Percentiles rank a stretch among this genome's conserved stretches.
Evolutionary conservation across 2,329 filamentous ascomycete genomes (phyloP).

Genomic region (Bipolaris cookei): DNA sequence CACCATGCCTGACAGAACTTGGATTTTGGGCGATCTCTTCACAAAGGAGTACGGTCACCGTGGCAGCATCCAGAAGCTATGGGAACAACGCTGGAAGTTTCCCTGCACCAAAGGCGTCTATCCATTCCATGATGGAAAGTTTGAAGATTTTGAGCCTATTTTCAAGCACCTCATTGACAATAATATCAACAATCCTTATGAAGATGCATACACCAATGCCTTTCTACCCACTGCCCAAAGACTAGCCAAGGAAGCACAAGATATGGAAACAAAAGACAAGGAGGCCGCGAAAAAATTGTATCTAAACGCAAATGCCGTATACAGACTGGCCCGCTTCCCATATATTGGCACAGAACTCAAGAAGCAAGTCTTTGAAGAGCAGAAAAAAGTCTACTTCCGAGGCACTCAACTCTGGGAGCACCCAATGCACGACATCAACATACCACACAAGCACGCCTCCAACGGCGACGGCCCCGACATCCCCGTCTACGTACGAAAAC

Average conservation of each 20-base stretch:
- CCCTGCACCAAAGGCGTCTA: conserved; percentile 60
- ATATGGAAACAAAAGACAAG: conserved; percentile 43
- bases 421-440: conserved; percentile 64
- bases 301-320: conserved; percentile 73
- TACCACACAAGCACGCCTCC: conserved; percentile 62
- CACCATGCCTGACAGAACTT: conserved; percentile 37
- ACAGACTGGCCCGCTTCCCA: conserved; percentile 74
- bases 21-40: conserved; percentile 48
- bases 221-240: conserved; percentile 66
- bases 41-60: conserved; percentile 46
- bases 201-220: conserved; percentile 66
- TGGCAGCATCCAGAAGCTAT: conserved; percentile 42
- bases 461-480: conserved; percentile 62
- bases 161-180: conserved; percentile 49
- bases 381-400: conserved; percentile 68
- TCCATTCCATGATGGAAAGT: conserved; percentile 73
- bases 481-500: conserved; percentile 69
- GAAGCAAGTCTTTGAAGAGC: conserved; percentile 67
- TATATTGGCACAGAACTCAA: conserved; percentile 58
- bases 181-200: conserved; percentile 69
- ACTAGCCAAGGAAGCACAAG: conserved; percentile 58
- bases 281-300: conserved; percentile 65
- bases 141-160: conserved; percentile 72
- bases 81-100: conserved; percentile 45
- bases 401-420: conserved; percentile 54